These are phyloP conservation scores for Endothia cerciana DNA, from an alignment of 2,329 filamentous ascomycete genomes.

Conservation along the genomic window DNA sequence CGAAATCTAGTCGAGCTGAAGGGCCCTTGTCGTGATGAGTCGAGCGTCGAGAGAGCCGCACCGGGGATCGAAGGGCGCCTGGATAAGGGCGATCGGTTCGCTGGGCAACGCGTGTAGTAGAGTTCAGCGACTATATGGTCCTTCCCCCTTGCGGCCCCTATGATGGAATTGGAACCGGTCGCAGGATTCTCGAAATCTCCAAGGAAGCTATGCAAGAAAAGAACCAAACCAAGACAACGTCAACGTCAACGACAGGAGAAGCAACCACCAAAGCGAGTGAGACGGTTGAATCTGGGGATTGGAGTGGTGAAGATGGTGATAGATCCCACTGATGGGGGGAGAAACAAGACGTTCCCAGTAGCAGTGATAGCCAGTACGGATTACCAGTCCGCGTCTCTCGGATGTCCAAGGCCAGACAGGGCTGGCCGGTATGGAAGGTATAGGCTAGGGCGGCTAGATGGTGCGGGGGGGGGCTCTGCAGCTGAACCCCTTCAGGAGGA, in stretches of 20 bases:
- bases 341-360: background rate
- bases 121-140: slow-evolving; percentile 19
- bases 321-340: background rate
- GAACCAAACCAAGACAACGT: slow-evolving; percentile 31
- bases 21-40: slow-evolving; percentile 16
- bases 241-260: slow-evolving; percentile 42
- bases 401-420: background rate
- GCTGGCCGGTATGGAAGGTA: slow-evolving; percentile 8
- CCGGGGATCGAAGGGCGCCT: slow-evolving; percentile 13
- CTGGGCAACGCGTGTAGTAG: slow-evolving; percentile 33
- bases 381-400: background rate
- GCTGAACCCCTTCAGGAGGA: slow-evolving; percentile 4
- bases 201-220: slow-evolving; percentile 22
- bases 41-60: slow-evolving; percentile 18
- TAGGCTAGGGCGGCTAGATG: slow-evolving; percentile 1
- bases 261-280: slow-evolving; percentile 64
- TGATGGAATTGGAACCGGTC: slow-evolving; percentile 11
- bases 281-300: slow-evolving; percentile 39
- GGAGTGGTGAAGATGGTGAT: slow-evolving; percentile 10
- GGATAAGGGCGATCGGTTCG: slow-evolving; percentile 33
- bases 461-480: background rate
- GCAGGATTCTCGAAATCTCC: slow-evolving; percentile 9
- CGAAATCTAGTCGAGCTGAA: background rate
- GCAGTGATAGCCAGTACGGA: background rate
- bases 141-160: slow-evolving; percentile 23